These are phyloP conservation scores for Dimocarpus longan DNA, from an alignment of 345 rosid species.

Conservation along the genomic window DNA sequence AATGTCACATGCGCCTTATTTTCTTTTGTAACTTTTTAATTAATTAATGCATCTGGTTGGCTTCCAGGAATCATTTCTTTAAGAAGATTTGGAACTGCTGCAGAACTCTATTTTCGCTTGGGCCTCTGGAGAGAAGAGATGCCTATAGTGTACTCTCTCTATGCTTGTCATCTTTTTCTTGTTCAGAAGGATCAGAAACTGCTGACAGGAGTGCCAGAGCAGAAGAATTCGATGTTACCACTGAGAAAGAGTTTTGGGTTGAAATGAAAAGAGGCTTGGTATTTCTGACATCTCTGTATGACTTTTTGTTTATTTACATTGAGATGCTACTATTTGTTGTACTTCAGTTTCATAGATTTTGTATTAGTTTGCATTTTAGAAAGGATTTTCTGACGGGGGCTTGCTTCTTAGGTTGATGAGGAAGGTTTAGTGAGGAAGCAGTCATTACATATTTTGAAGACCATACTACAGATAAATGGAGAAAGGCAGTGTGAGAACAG, in stretches of 20 bases:
- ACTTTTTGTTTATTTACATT: conserved; percentile 20
- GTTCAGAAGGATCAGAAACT: conserved; percentile 34
- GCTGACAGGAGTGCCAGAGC: conserved; percentile 32
- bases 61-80: conserved; percentile 62
- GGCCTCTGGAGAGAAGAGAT: conserved; percentile 87
- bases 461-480: conserved; percentile 42
- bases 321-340: conserved; percentile 15
- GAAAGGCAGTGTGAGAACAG: conserved; percentile 33
- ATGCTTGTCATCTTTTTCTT: conserved; percentile 54
- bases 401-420: conserved; percentile 62
- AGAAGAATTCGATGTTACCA: conserved; percentile 61
- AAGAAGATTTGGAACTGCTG: conserved; percentile 81
- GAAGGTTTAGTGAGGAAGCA: conserved; percentile 90
- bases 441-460: conserved; percentile 79
- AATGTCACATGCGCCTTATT: neutral
- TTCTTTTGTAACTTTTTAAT: conserved; percentile 4
- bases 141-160: conserved; percentile 74
- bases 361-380: conserved; percentile 9
- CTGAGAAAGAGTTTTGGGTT: conserved; percentile 75
- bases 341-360: conserved; percentile 11
- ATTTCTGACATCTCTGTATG: conserved; percentile 26
- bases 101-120: conserved; percentile 69
- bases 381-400: conserved; percentile 9
- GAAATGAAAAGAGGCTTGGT: conserved; percentile 96
- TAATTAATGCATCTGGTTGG: conserved; percentile 23